Evolutionary conservation across 1,284 basidiomycete genomes (phyloP).

Genomic region (Amylostereum chailletii): DNA sequence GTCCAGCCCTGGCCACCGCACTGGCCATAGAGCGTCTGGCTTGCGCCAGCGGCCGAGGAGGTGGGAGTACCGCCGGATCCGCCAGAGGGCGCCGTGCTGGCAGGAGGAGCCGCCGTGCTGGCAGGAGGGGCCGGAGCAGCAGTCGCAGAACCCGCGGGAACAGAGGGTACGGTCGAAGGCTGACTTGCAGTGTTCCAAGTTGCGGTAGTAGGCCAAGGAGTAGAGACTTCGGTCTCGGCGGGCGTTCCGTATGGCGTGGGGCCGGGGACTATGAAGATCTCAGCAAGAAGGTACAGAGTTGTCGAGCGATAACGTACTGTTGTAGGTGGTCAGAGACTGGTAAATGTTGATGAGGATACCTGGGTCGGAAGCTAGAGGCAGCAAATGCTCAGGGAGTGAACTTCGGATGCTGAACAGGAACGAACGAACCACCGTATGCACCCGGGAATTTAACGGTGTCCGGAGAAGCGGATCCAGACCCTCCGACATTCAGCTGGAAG

Average conservation of each 20-base stretch:
- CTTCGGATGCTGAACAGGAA: neutral
- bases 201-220: constrained; percentile 23
- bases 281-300: neutral
- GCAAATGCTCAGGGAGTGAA: neutral
- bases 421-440: constrained; percentile 30
- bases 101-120: constrained; percentile 4
- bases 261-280: constrained; percentile 29
- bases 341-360: constrained; percentile 33
- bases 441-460: constrained; percentile 38
- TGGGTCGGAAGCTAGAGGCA: constrained; percentile 5
- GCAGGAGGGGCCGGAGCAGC: constrained; percentile 5
- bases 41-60: constrained; percentile 1
- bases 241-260: constrained; percentile 24
- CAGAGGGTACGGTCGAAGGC: constrained; percentile 22
- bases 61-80: neutral
- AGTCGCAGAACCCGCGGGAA: constrained; percentile 5
- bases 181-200: constrained; percentile 25
- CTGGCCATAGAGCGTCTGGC: constrained; percentile 11
- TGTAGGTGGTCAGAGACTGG: constrained; percentile 26
- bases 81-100: neutral
- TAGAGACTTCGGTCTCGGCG: constrained; percentile 21
- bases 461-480: constrained; percentile 30
- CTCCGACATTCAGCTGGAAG: constrained; percentile 36
- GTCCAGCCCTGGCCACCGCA: constrained; percentile 13
- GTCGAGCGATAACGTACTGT: constrained; percentile 18